Evolutionary conservation across 768 basidiomycete species (phyloP), one percentile per base, ranked within the genome.

Genomic region (Agrocybe chaxingu): DNA sequence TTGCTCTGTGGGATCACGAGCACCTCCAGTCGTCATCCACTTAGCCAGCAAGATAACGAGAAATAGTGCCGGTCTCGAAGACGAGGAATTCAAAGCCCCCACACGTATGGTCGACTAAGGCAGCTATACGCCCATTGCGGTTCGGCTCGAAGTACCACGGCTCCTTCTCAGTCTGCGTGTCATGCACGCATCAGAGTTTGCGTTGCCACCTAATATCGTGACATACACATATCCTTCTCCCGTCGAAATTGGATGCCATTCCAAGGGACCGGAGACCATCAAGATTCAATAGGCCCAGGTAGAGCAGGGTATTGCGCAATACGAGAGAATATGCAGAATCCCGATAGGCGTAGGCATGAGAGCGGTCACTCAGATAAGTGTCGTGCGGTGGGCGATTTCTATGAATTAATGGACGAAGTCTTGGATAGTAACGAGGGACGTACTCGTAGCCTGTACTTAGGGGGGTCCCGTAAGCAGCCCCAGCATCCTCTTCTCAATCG

Each of bases 41-140:
- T 59, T 83, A 79, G 62, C 86, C 81, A n/a, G 75, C 74, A 43
- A 93, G 78, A 62, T 87, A 92, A 11, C 91, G 64, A 48, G 92
- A 65, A 50, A 94, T 91, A 7, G 90, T 89, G 0, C 82, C 81
- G 7, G 78, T 82, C 63, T 91, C 88, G 56, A 89, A 89, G 35
- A 88, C 76, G 5, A 54, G 24, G 5, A 24, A 24, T 24, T 24
- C 59, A 57, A 87, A 87, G 52, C 79, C 68, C 46, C 78, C 69
- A 49, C 78, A 73, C 11, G 70, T 67, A 47, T 71, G 75, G 61
- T 89, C 83, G 31, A 80, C 70, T 37, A 89, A 68, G 32, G 78
- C 76, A 7, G 87, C 85, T 49, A 88, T 87, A 42, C 85, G 63
- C 31, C 82, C 81, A 54, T 85, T 86, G 3, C 82, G 84, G 62